Evolutionary conservation across 768 basidiomycete genomes (phyloP), one percentile per base, ranked within the genome.

Genomic region (Naematelia encephala): DNA sequence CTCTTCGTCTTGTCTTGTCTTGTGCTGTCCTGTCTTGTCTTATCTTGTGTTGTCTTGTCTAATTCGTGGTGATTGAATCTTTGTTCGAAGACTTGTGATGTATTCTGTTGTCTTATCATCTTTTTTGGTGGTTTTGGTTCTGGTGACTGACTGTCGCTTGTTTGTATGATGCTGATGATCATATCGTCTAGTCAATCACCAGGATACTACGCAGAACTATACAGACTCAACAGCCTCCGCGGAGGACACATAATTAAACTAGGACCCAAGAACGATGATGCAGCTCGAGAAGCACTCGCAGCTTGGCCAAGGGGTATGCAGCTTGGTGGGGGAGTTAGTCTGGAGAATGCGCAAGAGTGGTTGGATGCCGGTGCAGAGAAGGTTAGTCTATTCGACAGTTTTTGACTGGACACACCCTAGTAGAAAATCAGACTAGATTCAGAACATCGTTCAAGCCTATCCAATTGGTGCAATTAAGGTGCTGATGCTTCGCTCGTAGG

Each of bases 171-270:
- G 71, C 54, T 49, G 58, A 57, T 55, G 34, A 25, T 56, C 25
- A 27, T n/a, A n/a, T n/a, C n/a, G 57, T 57, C 48, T 57, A 91
- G 91, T 61, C 84, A 90, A 69, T 84, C 87, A 4, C 83, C 96
- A 29, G 83, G 81, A 4, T 84, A 88, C 65, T 98, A 88, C 75
- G 89, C 92, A 0, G 79, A 80, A 22, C 80, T 97, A 43, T 99
- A 98, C 73, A 83, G 79, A 63, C 61, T 82, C 23, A 78, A 91
- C 67, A 76, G 80, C 29, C 81, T 99, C 1, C 79, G 81, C 56
- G 96, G 94, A 0, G 94, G 91, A 0, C 96, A 99, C 82, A 85
- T 99, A 42, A 98, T 99, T 64, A 98, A 94, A 78, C 84, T 99
- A 4, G 96, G 96, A 1, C 84, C 86, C 2, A 84, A 88, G 13